These are phyloP conservation scores for Nakataea oryzae DNA, from an alignment of 2,329 filamentous ascomycete genomes.

Conservation along the genomic window DNA sequence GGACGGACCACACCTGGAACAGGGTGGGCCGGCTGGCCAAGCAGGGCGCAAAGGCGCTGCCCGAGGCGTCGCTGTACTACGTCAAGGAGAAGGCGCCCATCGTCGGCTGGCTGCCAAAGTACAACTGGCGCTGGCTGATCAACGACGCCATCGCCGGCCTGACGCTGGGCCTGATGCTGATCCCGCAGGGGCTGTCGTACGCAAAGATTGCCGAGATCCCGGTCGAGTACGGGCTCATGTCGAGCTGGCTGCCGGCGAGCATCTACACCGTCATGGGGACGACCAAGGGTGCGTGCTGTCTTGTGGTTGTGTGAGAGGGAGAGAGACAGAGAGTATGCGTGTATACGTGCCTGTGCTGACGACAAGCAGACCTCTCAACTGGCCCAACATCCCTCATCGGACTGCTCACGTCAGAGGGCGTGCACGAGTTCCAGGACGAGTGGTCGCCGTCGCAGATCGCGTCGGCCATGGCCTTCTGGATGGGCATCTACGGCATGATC, in stretches of 20 bases:
- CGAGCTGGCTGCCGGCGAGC: constrained; percentile 46
- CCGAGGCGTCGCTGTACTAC: constrained; percentile 43
- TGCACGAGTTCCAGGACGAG: constrained; percentile 38
- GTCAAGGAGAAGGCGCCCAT: constrained; percentile 50
- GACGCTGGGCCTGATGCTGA: constrained; percentile 49
- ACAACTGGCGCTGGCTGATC: constrained; percentile 49
- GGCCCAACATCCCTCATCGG: constrained; percentile 56
- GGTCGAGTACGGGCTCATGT: constrained; percentile 49
- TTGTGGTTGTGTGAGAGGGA: no score
- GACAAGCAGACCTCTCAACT: constrained; percentile 41
- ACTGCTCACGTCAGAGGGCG: constrained; percentile 50
- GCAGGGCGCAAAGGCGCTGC: constrained; percentile 26
- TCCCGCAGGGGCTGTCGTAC: constrained; percentile 52
- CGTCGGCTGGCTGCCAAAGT: constrained; percentile 51
- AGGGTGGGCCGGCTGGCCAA: constrained; percentile 18
- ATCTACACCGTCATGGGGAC: constrained; percentile 52
- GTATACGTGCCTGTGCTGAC: no score
- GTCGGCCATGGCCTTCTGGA: constrained; percentile 51
- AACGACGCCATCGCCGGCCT: constrained; percentile 52
- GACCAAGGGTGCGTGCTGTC: constrained; percentile 38
- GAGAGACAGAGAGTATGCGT: no score
- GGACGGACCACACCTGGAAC: constrained; percentile 26
- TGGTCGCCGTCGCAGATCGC: constrained; percentile 46
- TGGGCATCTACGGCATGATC: constrained; percentile 48
- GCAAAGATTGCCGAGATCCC: constrained; percentile 52